Conservation (phyloP, 73 alveolate genomes). For the Paraurostyla sp. region DNA sequence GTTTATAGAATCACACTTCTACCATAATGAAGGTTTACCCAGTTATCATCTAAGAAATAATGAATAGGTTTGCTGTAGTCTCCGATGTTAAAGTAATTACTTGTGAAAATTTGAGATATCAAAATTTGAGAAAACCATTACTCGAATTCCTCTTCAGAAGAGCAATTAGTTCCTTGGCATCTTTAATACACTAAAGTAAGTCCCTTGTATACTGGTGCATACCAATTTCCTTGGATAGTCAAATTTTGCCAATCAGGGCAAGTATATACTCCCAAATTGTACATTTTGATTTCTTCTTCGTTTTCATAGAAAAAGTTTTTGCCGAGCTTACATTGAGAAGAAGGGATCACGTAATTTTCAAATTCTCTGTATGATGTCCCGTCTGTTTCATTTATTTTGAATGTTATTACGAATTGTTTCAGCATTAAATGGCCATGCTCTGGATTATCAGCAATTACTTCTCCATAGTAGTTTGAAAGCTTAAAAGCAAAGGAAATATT, state of each 20-base stretch:
- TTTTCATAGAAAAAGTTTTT: conserved; percentile 9
- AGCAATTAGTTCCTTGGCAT: conserved; percentile 26
- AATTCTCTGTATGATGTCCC: background rate
- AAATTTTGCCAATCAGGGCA: conserved; percentile 47
- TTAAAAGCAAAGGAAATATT: conserved; percentile 14
- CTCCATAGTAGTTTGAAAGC: background rate
- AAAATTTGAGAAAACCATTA: background rate
- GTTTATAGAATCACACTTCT: background rate
- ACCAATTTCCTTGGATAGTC: conserved; percentile 38
- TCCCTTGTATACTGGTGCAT: conserved; percentile 25
- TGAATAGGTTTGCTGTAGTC: background rate
- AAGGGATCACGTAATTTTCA: background rate
- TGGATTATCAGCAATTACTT: background rate
- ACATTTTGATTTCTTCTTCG: background rate
- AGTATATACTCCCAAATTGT: background rate
- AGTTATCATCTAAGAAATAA: background rate
- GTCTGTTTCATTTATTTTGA: background rate
- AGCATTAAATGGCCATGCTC: background rate
- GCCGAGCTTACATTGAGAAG: background rate
- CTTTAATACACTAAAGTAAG: background rate
- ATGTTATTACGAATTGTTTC: background rate
- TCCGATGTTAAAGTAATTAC: background rate
- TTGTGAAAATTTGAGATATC: background rate
- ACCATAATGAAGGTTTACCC: conserved; percentile 11
- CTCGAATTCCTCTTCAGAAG: background rate